Evolutionary conservation across 345 rosid species (phyloP).

Genomic region (Citrus cavaleriei): DNA sequence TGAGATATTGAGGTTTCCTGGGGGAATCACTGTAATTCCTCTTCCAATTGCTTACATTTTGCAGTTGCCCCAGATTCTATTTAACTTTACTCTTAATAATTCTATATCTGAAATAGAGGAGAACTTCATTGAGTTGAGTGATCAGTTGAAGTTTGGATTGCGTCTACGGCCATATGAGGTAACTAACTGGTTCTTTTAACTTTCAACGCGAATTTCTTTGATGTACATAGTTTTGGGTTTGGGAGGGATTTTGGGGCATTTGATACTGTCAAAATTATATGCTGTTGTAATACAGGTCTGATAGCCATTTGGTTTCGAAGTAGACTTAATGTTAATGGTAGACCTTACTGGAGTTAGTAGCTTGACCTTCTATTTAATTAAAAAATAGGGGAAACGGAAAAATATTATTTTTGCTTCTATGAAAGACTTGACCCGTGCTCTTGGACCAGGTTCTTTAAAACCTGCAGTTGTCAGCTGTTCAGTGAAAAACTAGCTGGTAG

Average conservation of each 20-base stretch:
- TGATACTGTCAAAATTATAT: neutral
- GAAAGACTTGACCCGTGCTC: neutral
- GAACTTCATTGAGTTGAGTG: slow-evolving; percentile 37
- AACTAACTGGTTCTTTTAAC: slow-evolving; percentile 2
- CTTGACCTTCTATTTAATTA: neutral
- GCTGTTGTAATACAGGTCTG: neutral
- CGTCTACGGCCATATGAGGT: slow-evolving; percentile 57
- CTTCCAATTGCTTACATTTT: slow-evolving; percentile 35
- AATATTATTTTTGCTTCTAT: neutral
- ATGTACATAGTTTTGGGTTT: neutral
- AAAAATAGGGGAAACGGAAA: neutral
- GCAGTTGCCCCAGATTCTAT: slow-evolving; percentile 41
- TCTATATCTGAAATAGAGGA: slow-evolving; percentile 62
- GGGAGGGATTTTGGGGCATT: neutral
- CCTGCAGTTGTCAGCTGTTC: neutral
- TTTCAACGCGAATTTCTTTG: neutral
- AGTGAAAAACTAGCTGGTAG: neutral
- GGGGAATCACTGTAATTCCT: slow-evolving; percentile 67
- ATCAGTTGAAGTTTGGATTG: slow-evolving; percentile 54
- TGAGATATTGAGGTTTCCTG: slow-evolving; percentile 73
- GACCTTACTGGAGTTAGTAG: neutral
- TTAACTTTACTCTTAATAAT: slow-evolving; percentile 53
- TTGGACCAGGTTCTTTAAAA: neutral
- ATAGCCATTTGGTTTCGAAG: neutral
- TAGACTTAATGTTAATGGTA: neutral